Evolutionary conservation across 140 eudicot species (phyloP).

Genomic region (Stevia rebaudiana): DNA sequence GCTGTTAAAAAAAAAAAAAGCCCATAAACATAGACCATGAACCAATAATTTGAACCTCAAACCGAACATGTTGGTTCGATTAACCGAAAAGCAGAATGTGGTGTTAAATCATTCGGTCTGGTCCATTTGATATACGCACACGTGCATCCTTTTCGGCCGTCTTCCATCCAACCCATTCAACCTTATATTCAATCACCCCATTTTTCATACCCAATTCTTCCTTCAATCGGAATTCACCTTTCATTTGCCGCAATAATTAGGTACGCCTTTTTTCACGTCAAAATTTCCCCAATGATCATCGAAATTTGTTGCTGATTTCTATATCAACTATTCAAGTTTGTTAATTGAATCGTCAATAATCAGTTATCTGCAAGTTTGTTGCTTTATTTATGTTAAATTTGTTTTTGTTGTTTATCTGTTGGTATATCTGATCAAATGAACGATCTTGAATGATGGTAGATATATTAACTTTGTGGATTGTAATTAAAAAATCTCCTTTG

Average conservation of each 20-base stretch:
- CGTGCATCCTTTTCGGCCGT: not conserved
- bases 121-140: not conserved
- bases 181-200: not conserved
- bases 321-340: not conserved
- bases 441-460: slow-evolving; percentile 1
- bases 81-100: not conserved
- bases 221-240: slow-evolving; percentile 12
- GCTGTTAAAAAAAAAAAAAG: too few species aligned
- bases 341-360: not conserved
- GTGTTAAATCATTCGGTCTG: not conserved
- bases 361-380: not conserved
- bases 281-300: not conserved
- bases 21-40: too few species aligned
- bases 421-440: not conserved
- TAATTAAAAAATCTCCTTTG: not conserved
- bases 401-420: not conserved
- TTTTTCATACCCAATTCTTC: not conserved
- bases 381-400: not conserved
- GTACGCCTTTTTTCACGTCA: not conserved
- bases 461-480: not conserved
- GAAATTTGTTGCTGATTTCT: not conserved
- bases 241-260: slow-evolving; percentile 10
- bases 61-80: too few species aligned
- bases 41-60: too few species aligned
- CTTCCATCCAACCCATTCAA: not conserved